phyloP scores from a whole-genome alignment of 1,284 basidiomycete species.

The Puccinia hordei region DNA sequence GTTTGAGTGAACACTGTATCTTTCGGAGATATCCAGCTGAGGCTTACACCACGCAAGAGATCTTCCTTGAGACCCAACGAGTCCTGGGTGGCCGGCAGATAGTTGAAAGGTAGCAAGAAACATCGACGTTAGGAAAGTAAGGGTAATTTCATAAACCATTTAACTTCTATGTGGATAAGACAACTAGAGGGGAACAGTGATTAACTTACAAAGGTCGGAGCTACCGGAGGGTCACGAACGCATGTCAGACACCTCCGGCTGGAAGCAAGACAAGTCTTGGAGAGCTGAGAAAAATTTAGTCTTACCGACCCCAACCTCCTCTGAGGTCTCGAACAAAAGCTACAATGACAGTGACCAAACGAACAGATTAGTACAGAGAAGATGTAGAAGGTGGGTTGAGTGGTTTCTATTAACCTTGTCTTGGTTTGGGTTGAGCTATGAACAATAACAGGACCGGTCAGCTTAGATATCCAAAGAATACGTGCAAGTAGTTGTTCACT shows the following conservation, averaged over 20 bases:
- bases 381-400: background rate
- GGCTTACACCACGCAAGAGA: conserved; percentile 72
- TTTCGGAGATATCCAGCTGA: background rate
- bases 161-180: background rate
- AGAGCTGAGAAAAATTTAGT: background rate
- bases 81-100: conserved; percentile 2
- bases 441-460: background rate
- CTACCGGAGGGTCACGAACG: conserved; percentile 49
- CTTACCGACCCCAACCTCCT: conserved; percentile 50
- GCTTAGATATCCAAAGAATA: background rate
- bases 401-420: conserved; percentile 34
- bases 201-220: conserved; percentile 45
- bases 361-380: background rate
- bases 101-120: background rate
- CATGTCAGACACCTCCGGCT: conserved; percentile 31
- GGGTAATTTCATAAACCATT: too few species aligned
- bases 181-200: background rate
- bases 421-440: conserved; percentile 49
- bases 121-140: background rate
- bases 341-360: background rate
- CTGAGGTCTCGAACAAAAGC: conserved; percentile 46
- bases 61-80: conserved; percentile 87
- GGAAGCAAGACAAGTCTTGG: conserved; percentile 23
- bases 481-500: background rate
- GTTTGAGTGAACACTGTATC: background rate